Conservation (phyloP, 2,329 filamentous ascomycete genomes). For the Trichothecium roseum region DNA sequence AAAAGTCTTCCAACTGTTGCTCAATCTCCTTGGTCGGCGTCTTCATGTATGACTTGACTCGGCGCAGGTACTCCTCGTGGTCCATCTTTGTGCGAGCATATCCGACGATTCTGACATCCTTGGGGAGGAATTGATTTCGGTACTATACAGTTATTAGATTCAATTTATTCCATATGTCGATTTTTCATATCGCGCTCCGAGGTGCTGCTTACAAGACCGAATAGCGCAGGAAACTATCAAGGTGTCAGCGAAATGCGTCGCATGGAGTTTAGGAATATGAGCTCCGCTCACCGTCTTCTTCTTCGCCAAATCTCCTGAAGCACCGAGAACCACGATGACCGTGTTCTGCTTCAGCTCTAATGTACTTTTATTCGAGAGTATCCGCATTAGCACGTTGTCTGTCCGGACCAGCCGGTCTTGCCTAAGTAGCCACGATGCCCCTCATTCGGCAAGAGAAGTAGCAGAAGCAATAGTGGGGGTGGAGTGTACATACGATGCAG, state of each 20-base stretch:
- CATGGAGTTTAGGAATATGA: slow-evolving; percentile 3
- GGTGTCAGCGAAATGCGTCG: background rate
- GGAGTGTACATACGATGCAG: too few species aligned
- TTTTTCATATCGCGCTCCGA: background rate
- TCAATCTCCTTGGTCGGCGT: slow-evolving; percentile 95
- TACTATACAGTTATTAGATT: slow-evolving; percentile 47
- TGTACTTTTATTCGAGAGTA: slow-evolving; percentile 39
- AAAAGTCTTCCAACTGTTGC: slow-evolving; percentile 88
- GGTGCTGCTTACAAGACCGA: slow-evolving; percentile 74
- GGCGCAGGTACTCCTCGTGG: slow-evolving; percentile 84
- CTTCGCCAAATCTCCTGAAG: slow-evolving; percentile 95
- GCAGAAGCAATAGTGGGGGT: too few species aligned
- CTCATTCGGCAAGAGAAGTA: too few species aligned
- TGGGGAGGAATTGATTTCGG: slow-evolving; percentile 96
- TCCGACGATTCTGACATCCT: slow-evolving; percentile 92
- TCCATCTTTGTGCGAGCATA: slow-evolving; percentile 99
- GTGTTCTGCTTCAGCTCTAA: slow-evolving; percentile 99
- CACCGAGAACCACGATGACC: slow-evolving; percentile 89
- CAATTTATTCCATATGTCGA: background rate
- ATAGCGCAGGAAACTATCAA: slow-evolving; percentile 81
- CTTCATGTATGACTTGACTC: slow-evolving; percentile 98
- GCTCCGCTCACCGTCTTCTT: slow-evolving; percentile 80
- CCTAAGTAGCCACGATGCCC: too few species aligned
- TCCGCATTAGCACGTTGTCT: too few species aligned
- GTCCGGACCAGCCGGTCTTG: too few species aligned